Percentiles rank a stretch among this genome's conserved stretches.
phyloP scores from a whole-genome alignment of 345 rosid genomes.

The Mercurialis annua region DNA sequence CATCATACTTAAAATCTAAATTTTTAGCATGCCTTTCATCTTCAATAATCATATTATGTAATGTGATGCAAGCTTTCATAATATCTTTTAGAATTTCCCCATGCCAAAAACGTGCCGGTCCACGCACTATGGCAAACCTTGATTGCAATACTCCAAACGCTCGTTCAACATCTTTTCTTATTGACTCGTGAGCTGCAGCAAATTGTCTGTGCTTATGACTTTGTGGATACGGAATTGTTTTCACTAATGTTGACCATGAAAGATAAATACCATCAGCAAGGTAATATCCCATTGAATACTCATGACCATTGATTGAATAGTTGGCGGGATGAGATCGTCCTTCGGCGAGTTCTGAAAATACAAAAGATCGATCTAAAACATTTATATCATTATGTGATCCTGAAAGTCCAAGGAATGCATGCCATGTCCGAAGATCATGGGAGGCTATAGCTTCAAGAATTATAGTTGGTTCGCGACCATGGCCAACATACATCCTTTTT shows the following conservation, averaged over 20 bases:
- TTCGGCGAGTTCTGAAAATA: neutral
- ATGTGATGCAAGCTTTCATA: too few species aligned
- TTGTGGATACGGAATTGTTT: neutral
- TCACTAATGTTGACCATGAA: neutral
- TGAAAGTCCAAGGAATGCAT: neutral
- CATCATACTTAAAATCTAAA: neutral
- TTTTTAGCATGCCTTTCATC: neutral
- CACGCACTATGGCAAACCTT: neutral
- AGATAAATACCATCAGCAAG: neutral
- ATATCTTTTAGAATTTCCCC: neutral
- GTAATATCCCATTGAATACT: neutral
- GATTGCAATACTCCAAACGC: neutral
- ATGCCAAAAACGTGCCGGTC: neutral
- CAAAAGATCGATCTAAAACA: neutral
- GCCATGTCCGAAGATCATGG: neutral
- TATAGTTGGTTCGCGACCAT: neutral
- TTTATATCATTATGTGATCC: neutral
- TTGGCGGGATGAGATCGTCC: neutral
- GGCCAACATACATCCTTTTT: conserved; percentile 9
- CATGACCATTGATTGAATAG: neutral
- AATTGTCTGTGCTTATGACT: neutral
- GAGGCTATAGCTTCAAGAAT: conserved; percentile 1
- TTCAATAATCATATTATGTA: neutral
- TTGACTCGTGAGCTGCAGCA: neutral
- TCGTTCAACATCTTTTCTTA: neutral